Base-by-base conservation (phyloP, 192 early-diverging fungal genomes). In the Coemansia aciculifera region DNA sequence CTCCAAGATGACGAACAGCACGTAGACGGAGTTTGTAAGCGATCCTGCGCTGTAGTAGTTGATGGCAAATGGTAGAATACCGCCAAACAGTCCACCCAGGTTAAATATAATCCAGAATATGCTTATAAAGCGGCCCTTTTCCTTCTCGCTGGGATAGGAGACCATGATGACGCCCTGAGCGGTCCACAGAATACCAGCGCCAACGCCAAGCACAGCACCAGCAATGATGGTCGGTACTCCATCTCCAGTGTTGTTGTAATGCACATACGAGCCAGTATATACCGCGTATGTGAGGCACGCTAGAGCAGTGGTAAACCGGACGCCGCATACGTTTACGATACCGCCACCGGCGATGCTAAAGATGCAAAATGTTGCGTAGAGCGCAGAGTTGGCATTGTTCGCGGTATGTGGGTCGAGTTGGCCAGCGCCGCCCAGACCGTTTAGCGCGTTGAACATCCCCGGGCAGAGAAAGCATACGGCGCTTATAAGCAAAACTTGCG, bases 101-200 rank as follows among this genome's bases (percentile, higher is more conserved):
- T 83, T 83, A 84, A 93, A 95, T 23, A 93, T 87, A 59, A 88
- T 85, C 91, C 91, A 94, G 83, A 95, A 95, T 49, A 90, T 87
- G 46, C 86, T 86, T 43, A 95, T 92, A 72, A 81, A 91, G 64
- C 86, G 89, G 43, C 92, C 92, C 85, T 94, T 94, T 66, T 91
- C 84, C 10, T 80, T 59, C 69, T 94, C 93, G 17, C 72, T 73
- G 11, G 93, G 92, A 73, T 95, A 93, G 32, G 92, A 89, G 60
- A 93, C 85, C 88, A 92, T 91, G 57, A 95, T 87, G 64, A 88
- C 87, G 36, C 91, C 87, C 75, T 91, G 89, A 10, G 90, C 88
- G 3, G 91, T 87, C 81, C 81, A 83, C 36, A 83, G 62, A 69
- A 95, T 84, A 56, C 90, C 92, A 4, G 91, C 93, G 57, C 90